phyloP scores from a whole-genome alignment of 176 grass and related monocot genomes.

The Rhynchospora breviuscula region DNA sequence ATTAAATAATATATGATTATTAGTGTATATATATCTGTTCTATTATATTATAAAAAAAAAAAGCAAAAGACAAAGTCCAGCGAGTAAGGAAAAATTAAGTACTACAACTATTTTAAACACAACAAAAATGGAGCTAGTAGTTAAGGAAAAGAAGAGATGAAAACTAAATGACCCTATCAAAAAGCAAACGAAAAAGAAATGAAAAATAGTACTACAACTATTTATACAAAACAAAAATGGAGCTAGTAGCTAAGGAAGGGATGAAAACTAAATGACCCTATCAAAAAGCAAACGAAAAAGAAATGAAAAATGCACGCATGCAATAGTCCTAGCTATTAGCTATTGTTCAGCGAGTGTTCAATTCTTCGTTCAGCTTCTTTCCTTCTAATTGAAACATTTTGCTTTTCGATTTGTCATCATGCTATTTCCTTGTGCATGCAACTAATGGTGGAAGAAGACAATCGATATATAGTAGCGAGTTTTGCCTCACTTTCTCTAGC shows the following conservation, averaged over 20 bases:
- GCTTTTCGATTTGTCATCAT: background rate
- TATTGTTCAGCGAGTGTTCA: background rate
- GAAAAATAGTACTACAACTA: background rate
- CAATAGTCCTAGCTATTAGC: background rate
- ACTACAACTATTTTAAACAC: no score
- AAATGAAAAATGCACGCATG: background rate
- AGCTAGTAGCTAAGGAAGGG: background rate
- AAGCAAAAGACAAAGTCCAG: no score
- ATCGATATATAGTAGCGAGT: background rate
- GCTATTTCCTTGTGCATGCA: background rate
- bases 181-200: background rate
- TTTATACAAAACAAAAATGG: background rate
- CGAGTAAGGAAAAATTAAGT: no score
- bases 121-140: no score
- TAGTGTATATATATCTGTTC: no score
- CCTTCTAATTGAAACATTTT: background rate
- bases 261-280: background rate
- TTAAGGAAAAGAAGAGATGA: no score
- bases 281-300: background rate
- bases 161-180: no score
- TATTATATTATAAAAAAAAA: no score
- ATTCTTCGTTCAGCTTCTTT: slow-evolving; percentile 9
- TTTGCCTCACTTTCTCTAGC: slow-evolving; percentile 3
- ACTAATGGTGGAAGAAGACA: background rate
- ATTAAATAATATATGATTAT: no score